Evolutionary conservation across 2,329 filamentous ascomycete species (phyloP), one percentile per base, ranked within the genome.

Genomic region (Didymella arachidicola): DNA sequence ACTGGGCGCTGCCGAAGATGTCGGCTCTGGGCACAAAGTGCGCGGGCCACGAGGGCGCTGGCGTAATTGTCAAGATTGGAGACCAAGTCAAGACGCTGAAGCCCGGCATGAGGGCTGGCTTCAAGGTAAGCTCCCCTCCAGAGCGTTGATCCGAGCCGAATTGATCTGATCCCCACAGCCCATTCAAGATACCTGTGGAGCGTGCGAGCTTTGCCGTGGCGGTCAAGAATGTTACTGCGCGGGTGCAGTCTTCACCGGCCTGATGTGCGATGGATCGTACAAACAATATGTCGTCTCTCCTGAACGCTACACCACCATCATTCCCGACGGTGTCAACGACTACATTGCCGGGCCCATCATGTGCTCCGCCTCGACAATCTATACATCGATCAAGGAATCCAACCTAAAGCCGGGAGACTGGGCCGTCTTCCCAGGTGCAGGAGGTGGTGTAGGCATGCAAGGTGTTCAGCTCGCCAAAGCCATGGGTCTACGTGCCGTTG

Each of bases 281-380:
- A 82, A 86, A 71, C 83, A 88, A 69, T 88, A 88, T 68, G 74
- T 87, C 38, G 78, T 81, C 12, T 82, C 80, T 1, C 85, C 86
- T 0, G 84, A 83, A 14, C 78, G 78, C 38, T 86, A 86, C 64
- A 83, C 83, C 0, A 80, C 79, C 0, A 77, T 80, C 19, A 86
- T 87, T 55, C 85, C 84, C 0, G 82, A 86, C 32, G 83, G 81
- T 0, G 80, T 87, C 0, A 72, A 76, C 0, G 84, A 86, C 59
- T 80, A 83, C 60, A 72, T 84, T n/a, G 85, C 85, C 5, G 86
- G 81, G 0, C 86, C 85, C 0, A 81, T 87, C 57, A 86, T 87
- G 83, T 88, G 86, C 73, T 72, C 85, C 2, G 86, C 83, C 0
- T 82, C 80, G 7, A 87, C 86, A 1, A 84, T 87, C 60, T 85